These are phyloP conservation scores for Schizothecium vesticola DNA, from an alignment of 495 filamentous ascomycete genomes.

Conservation along the genomic window DNA sequence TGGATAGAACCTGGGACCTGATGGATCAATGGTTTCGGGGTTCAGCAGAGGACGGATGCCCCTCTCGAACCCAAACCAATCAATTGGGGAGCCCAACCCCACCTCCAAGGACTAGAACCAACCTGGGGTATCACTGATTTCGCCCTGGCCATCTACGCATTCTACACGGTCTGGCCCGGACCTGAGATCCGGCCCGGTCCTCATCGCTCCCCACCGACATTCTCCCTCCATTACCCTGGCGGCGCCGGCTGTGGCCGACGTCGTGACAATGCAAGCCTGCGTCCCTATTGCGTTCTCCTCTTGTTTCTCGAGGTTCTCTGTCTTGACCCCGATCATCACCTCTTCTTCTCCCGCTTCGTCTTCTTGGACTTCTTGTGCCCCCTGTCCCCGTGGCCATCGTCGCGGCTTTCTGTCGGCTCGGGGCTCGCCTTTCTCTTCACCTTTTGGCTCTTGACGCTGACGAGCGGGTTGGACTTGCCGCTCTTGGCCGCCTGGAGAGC, in stretches of 20 bases:
- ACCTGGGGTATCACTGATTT: constrained; percentile 4
- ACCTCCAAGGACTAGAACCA: neutral
- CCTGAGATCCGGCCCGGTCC: neutral
- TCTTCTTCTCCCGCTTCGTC: constrained; percentile 42
- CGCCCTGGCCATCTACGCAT: neutral
- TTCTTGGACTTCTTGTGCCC: constrained; percentile 53
- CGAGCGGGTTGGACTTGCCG: constrained; percentile 60
- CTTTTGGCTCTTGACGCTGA: constrained; percentile 74
- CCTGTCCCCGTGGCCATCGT: constrained; percentile 52
- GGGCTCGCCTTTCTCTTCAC: constrained; percentile 75
- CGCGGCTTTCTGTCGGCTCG: constrained; percentile 54
- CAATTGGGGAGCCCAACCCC: neutral
- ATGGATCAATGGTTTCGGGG: neutral
- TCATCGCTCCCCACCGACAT: neutral
- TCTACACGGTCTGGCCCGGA: neutral
- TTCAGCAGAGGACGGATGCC: neutral
- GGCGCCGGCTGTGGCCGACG: neutral
- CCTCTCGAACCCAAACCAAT: neutral
- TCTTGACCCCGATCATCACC: constrained; percentile 1
- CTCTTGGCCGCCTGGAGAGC: constrained; percentile 52
- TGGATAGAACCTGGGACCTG: neutral
- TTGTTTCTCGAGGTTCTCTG: neutral
- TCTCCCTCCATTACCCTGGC: neutral
- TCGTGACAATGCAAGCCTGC: neutral
- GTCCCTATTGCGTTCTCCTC: neutral